Base-by-base conservation (phyloP, 202 grass and related monocot genomes). In the Cymbopogon flexuosus region DNA sequence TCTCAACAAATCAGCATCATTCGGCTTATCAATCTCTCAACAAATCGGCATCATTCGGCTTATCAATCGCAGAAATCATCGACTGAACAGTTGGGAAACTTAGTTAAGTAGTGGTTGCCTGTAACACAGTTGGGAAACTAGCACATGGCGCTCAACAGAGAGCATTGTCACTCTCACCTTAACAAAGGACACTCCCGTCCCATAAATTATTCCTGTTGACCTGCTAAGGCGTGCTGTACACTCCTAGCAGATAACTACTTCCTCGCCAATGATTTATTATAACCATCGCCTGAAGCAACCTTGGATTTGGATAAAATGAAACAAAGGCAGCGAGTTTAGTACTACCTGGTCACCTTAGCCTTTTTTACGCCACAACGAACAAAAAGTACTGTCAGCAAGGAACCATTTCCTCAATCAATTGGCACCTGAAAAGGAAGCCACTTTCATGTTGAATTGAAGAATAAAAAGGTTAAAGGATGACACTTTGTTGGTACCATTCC, bases 101-200 rank as follows among this genome's bases (percentile, higher is more conserved):
- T 27, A 27, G 27, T 27, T 27, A 12, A 27, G 10, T 58, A 10
- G 19, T 60, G 21, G 10, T 43, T 8, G 31, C 31, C 31, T 33
- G 3, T 33, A 33, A 3, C 31, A 33, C 31, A 33, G 10, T 1
- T 69, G 22, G 45, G 68, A 72, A 45, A 15, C 24, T 46, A 37
- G 81, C 76, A 76, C 86, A 80, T 84, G 81, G 86, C n/a, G 62
- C 62, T 56, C 51, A 63, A 80, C 70, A 14, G 62, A 68, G 73
- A 62, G 69, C 33, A 40, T 34, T 84, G 76, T 43, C 67, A 66
- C 46, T 58, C 21, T 39, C 65, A 49, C 70, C 43, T 76, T 65
- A 81, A 40, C 47, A 34, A 72, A 89, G 21, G 8, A 36, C 54
- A 34, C 36, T 77, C 72, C 37, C 60, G 52, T 5, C 12, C 24